Conservation (phyloP, 1,284 basidiomycete species). For the Rhodotorula sp. region DNA sequence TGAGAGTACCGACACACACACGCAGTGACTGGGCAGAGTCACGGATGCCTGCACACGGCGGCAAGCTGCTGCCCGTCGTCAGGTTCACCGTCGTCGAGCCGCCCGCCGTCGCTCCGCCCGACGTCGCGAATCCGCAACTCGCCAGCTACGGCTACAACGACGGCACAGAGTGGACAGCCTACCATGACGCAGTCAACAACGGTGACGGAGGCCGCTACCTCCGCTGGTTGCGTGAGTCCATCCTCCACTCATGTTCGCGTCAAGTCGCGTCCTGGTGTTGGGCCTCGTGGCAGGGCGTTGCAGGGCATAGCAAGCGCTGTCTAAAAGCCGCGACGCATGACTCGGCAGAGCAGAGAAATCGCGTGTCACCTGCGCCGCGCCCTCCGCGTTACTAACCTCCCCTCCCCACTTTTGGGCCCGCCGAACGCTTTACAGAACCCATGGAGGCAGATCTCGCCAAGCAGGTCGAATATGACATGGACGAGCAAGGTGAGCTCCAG, state of each 20-base stretch:
- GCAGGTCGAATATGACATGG: conserved; percentile 99
- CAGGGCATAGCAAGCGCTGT: too few species aligned
- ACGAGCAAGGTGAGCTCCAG: conserved; percentile 77
- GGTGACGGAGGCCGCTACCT: conserved; percentile 19
- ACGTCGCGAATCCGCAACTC: conserved; percentile 16
- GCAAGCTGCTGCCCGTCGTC: conserved; percentile 22
- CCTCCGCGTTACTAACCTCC: neutral
- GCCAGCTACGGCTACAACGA: conserved; percentile 34
- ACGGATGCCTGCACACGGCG: neutral
- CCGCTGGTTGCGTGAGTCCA: conserved; percentile 30
- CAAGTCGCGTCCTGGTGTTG: too few species aligned
- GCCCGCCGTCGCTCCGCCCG: neutral
- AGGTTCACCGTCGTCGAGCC: conserved; percentile 15
- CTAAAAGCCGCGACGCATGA: too few species aligned
- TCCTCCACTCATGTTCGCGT: too few species aligned
- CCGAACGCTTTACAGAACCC: conserved; percentile 63
- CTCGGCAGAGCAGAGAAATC: too few species aligned
- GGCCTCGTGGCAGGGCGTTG: too few species aligned
- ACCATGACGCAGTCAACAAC: neutral
- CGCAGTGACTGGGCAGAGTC: too few species aligned
- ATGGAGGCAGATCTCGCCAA: conserved; percentile 86
- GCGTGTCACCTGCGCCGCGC: neutral
- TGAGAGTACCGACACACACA: too few species aligned
- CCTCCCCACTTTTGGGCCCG: neutral
- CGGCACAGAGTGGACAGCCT: conserved; percentile 18